phyloP scores from a whole-genome alignment of 495 filamentous ascomycete species.

The Aspergillus bertholletiae region DNA sequence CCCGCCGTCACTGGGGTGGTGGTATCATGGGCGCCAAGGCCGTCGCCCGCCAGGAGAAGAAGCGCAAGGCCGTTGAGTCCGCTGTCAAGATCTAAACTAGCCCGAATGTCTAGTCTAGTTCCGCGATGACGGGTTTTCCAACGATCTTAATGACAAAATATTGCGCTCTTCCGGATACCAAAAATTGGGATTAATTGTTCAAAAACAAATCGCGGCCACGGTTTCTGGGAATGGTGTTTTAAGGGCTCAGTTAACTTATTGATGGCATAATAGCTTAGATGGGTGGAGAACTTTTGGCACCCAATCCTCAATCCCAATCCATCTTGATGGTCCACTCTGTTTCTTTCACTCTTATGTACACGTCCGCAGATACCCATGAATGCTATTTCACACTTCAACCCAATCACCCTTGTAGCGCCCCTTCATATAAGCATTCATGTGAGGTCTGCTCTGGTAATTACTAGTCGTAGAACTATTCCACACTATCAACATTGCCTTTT shows the following conservation, averaged over 20 bases:
- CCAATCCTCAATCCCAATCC: slow-evolving; percentile 20
- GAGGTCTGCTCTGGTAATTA: slow-evolving; percentile 14
- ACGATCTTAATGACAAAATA: slow-evolving; percentile 18
- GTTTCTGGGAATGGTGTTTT: not conserved
- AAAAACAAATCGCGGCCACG: not conserved
- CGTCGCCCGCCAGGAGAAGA: slow-evolving; percentile 87
- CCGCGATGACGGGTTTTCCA: slow-evolving; percentile 6
- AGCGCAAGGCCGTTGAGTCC: slow-evolving; percentile 86
- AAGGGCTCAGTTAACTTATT: slow-evolving; percentile 22
- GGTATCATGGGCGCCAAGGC: slow-evolving; percentile 99
- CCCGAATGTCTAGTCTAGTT: slow-evolving; percentile 1
- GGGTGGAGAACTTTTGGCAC: slow-evolving; percentile 25
- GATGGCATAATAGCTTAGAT: slow-evolving; percentile 40
- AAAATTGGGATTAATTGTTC: slow-evolving; percentile 20
- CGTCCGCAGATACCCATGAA: slow-evolving; percentile 49
- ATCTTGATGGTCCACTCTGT: slow-evolving; percentile 15
- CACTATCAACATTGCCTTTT: not conserved
- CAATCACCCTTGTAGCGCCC: not conserved
- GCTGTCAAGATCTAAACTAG: slow-evolving; percentile 89
- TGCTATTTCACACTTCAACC: slow-evolving; percentile 38
- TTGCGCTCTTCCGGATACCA: slow-evolving; percentile 10
- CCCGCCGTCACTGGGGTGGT: slow-evolving; percentile 95
- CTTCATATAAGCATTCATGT: slow-evolving; percentile 22
- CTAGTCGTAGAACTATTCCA: not conserved
- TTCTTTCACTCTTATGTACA: slow-evolving; percentile 37